Percentiles rank a stretch among this genome's conserved stretches.
These are phyloP conservation scores for Lyophyllum shimeji DNA, from an alignment of 768 basidiomycete genomes.

Conservation along the genomic window DNA sequence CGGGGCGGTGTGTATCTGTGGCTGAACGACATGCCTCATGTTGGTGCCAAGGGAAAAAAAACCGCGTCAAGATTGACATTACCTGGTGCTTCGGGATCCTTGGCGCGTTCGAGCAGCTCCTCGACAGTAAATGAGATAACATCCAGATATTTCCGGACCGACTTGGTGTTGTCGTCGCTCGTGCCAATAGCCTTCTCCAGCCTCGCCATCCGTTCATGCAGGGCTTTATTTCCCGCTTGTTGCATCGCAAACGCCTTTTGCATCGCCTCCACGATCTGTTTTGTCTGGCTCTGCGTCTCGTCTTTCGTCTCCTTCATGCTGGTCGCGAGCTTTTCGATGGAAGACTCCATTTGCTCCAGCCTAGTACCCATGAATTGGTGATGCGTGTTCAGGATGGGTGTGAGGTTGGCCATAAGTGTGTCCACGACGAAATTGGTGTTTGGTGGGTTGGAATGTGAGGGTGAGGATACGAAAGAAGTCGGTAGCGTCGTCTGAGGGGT, in stretches of 20 bases:
- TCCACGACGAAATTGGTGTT: neutral
- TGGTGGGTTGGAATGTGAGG: neutral
- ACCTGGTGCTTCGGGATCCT: slow-evolving; percentile 21
- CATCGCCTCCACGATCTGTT: slow-evolving; percentile 9
- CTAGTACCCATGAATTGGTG: slow-evolving; percentile 5
- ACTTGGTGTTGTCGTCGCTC: slow-evolving; percentile 9
- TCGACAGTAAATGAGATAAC: slow-evolving; percentile 20
- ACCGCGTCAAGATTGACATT: neutral
- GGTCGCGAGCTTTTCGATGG: slow-evolving; percentile 3
- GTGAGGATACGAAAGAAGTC: neutral
- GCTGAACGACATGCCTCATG: neutral
- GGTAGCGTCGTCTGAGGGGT: neutral
- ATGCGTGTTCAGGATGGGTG: neutral
- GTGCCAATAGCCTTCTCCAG: slow-evolving; percentile 19
- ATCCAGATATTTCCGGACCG: slow-evolving; percentile 17
- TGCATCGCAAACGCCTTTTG: slow-evolving; percentile 12
- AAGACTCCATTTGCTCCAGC: slow-evolving; percentile 10
- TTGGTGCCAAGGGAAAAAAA: neutral
- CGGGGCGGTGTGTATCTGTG: neutral
- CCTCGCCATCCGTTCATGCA: slow-evolving; percentile 13
- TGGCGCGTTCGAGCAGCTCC: slow-evolving; percentile 20
- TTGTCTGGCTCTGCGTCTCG: slow-evolving; percentile 10
- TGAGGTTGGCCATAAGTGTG: slow-evolving; percentile 5
- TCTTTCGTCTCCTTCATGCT: slow-evolving; percentile 11
- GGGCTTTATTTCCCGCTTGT: neutral